phyloP scores from a whole-genome alignment of 805 yeast species.

The Lipomyces yamanashiensis region DNA sequence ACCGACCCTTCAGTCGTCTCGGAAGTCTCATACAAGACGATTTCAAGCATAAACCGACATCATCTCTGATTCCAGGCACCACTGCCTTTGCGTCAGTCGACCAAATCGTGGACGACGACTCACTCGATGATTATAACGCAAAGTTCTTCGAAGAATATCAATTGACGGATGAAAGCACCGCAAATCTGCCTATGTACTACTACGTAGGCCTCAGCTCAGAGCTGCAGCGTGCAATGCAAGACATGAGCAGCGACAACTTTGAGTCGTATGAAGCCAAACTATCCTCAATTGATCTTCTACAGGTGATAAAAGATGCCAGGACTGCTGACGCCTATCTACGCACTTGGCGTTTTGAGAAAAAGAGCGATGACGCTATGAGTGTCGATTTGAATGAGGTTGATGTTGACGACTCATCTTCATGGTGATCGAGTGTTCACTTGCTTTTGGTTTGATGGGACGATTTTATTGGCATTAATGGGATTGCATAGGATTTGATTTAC shows the following conservation, averaged over 20 bases:
- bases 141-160: conserved; percentile 1
- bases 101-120: conserved; percentile 7
- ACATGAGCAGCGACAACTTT: not conserved
- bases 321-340: not conserved
- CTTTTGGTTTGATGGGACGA: no score
- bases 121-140: conserved; percentile 1
- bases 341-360: not conserved
- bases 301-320: not conserved
- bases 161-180: not conserved
- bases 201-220: conserved; percentile 7
- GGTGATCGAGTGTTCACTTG: no score
- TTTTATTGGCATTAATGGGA: no score
- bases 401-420: not conserved
- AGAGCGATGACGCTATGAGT: not conserved
- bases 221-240: conserved; percentile 1
- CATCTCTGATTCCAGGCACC: conserved; percentile 5
- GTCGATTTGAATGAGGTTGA: not conserved
- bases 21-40: not conserved
- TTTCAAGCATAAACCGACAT: not conserved
- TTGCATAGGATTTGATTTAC: no score
- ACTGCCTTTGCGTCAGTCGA: not conserved
- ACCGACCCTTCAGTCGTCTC: not conserved
- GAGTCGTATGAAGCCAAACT: not conserved
- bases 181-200: not conserved
- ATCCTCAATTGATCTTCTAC: not conserved